Conservation (phyloP, 2,329 filamentous ascomycete species). For the Aphanocladium album region DNA sequence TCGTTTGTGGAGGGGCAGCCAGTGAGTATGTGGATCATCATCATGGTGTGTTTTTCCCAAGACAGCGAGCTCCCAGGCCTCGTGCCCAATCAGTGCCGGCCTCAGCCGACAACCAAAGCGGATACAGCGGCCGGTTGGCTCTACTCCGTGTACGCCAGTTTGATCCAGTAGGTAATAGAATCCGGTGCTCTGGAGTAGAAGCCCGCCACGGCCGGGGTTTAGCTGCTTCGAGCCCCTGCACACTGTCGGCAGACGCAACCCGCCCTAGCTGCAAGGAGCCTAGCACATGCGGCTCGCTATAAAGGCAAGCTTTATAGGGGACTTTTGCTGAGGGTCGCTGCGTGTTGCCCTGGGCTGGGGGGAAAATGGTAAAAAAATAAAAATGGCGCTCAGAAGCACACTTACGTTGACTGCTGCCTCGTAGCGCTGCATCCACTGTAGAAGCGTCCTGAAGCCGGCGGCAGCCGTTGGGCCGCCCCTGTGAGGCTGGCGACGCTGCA, state of each 20-base stretch:
- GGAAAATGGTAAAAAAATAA: not conserved
- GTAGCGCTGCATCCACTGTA: not conserved
- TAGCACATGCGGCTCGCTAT: too few species aligned
- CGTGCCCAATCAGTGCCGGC: not conserved
- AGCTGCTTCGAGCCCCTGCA: too few species aligned
- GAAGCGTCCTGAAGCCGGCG: not conserved
- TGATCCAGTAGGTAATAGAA: not conserved
- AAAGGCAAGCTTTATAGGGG: not conserved
- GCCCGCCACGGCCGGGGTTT: too few species aligned
- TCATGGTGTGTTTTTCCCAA: not conserved
- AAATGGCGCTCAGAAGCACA: not conserved
- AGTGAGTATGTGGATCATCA: not conserved
- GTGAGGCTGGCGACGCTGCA: not conserved
- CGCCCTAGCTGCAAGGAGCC: too few species aligned
- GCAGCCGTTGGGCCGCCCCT: conserved; percentile 3
- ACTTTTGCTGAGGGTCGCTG: not conserved
- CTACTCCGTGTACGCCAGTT: too few species aligned
- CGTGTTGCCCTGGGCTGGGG: too few species aligned
- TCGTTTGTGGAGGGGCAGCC: not conserved
- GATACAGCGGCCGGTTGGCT: not conserved
- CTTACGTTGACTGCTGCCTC: not conserved
- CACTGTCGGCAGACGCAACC: too few species aligned
- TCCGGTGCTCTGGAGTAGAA: not conserved
- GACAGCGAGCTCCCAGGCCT: too few species aligned
- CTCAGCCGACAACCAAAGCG: not conserved